Conservation (phyloP, 192 early-diverging fungal genomes). For the Ambispora gerdemannii region DNA sequence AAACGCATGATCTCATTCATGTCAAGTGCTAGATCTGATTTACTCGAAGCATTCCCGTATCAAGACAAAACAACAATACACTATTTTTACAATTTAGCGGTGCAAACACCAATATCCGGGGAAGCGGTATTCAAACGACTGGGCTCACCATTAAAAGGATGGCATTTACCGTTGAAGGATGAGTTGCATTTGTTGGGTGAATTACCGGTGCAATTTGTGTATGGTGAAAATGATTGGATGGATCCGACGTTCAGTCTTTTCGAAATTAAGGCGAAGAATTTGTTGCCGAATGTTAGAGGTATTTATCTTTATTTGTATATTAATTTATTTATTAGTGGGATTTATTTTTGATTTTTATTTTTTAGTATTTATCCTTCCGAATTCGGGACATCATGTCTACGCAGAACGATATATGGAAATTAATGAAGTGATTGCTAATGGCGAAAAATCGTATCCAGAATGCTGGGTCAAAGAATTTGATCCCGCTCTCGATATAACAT, state of each 20-base stretch:
- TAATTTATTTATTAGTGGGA: background rate
- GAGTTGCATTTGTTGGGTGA: constrained; percentile 14
- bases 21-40: background rate
- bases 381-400: constrained; percentile 10
- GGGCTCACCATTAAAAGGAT: constrained; percentile 26
- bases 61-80: constrained; percentile 23
- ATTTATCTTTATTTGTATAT: background rate
- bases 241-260: constrained; percentile 22
- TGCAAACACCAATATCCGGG: constrained; percentile 25
- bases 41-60: constrained; percentile 25
- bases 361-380: background rate
- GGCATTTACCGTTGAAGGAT: constrained; percentile 31
- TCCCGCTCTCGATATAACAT: background rate
- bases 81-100: constrained; percentile 29
- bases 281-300: constrained; percentile 25
- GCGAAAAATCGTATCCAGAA: background rate
- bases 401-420: background rate
- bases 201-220: constrained; percentile 18
- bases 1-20: constrained; percentile 22
- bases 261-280: constrained; percentile 17
- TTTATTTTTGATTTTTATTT: background rate
- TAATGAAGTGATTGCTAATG: background rate
- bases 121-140: constrained; percentile 28
- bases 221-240: constrained; percentile 34
- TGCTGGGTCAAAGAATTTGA: constrained; percentile 6